Base-by-base conservation (phyloP, 495 filamentous ascomycete species). In the Penicillium arizonense region DNA sequence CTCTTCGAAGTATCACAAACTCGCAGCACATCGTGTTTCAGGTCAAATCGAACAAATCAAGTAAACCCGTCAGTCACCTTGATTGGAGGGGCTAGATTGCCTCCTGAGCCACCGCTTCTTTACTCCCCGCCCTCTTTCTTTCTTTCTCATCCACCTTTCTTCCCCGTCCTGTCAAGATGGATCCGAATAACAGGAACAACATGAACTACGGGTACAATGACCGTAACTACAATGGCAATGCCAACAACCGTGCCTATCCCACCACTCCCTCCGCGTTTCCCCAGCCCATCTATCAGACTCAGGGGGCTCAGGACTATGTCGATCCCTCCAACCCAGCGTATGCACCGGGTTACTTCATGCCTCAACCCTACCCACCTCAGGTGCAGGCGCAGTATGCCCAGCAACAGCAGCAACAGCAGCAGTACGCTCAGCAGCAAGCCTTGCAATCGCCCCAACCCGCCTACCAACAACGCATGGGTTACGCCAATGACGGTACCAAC, bases 191-290 rank as follows among this genome's bases (percentile, higher is more conserved):
- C 43, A 85, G 86, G 48, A 77, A 88, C 50, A 83, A 85, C 63
- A 77, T 91, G 56, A 91, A 91, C 70, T 87, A 90, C 65, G 73
- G 70, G 46, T 78, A 76, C 65, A 77, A 80, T 59, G 84, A 85
- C 64, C 84, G 85, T 59, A 81, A 82, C 59, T 83, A 84, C 62
- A 82, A 85, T 37, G 77, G 81, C 50, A 83, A 83, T 38, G 76
- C 82, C 50, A 83, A 83, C 70, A 87, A 85, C 69, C 89, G 89
- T 71, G 84, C 88, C 52, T 98, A 93, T 82, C 95, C 94, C 64
- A 96, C 94, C 41, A 98, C 94, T 14, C 93, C 94, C 48, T 96
- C 91, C 55, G 94, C 92, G 44, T 97, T 97, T 62, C 92, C 92
- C 10, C 91, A 97, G 71, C 91, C 91, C 26, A 85, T 95, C 64